Base-by-base conservation (phyloP, 2,329 filamentous ascomycete species). In the Fusarium sp. region DNA sequence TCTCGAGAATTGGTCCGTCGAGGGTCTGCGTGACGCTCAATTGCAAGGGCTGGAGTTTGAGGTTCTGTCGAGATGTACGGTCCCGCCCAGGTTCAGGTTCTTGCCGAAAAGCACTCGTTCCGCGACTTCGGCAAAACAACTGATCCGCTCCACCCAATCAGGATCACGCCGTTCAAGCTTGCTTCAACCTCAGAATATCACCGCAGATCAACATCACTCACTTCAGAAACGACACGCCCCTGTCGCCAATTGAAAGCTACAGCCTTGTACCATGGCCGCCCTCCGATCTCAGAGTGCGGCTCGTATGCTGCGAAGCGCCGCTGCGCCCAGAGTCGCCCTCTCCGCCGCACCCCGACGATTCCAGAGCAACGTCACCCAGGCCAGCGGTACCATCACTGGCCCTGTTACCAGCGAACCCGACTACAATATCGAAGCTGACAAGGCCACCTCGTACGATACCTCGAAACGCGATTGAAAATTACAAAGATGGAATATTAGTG, bases 361-460 rank as follows among this genome's bases (percentile, higher is more conserved):
- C 79, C 86, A 90, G 79, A 88, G 88, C 85, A 81, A 83, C 69
- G 78, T 86, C 68, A 83, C 86, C 47, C 81, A 85, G 42, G 78
- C 84, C 54, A 79, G 83, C 71, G 77, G 81, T 66, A 81, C 78
- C 72, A 80, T 81, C 60, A 80, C 82, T 71, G 80, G 78, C 70
- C 83, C 80, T 65, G 75, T 76, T 74, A 86, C 86, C 75, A 93
- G 96, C 81, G 88, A 93, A 77, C 94, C 94, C 69, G 92, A 97
- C 81, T 98, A 97, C 82, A 88, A 89, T 74, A 92, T 92, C 47
- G 91, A 91, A 56, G 88, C 93, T 77, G 95, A 98, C 84, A 95
- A 95, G 84, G 93, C 93, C 72, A 97, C 94, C 74, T 98, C 95
- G 95, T 98, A 89, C 76, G 82, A 65, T 39, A 38, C 33, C 60